Base-by-base conservation (phyloP, 2,329 filamentous ascomycete species). In the Penicillium hesseltinei region DNA sequence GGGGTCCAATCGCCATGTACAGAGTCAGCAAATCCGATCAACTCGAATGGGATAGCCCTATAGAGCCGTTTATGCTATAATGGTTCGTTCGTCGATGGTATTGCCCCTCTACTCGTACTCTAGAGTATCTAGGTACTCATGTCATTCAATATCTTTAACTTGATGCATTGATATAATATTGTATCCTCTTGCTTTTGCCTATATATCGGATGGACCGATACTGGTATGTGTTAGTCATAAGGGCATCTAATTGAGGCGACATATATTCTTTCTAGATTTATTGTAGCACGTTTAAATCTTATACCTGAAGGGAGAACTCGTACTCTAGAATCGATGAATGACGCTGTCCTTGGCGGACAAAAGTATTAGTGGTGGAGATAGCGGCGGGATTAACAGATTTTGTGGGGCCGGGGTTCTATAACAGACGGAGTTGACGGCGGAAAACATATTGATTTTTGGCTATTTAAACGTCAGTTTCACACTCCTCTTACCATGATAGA, bases 71-170 rank as follows among this genome's bases (percentile, higher is more conserved):
- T 15, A 4, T 21, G 11, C 5, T 25, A 42, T 42, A 42, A 15
- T 23, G 7, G 19, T 8, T 25, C 21, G 39, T 4, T 42, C n/a
- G n/a, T 38, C 4, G 39, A 15, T 17, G 19, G 38, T 13, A 21
- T 21, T 40, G 1, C 10, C 2, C 7, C 13, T 15, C 0, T 7
- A 6, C 10, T 4, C 11, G 1, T 9, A 17, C 15, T 15, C 8
- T 19, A 9, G 4, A 23, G 13, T 17, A 42, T 1, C 19, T 42
- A 15, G 13, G 2, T 8, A 9, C 5, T 17, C 3, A 23, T 17
- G 2, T 9, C 6, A 23, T 42, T 21, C 15, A 15, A 19, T 40
- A 4, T 8, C 11, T 42, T 42, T 8, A 15, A 15, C 11, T 42
- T 23, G 11, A 25, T 15, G 8, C 21, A 3, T 25, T 23, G 39